Conservation (phyloP, 2,329 filamentous ascomycete genomes). For the Amesomyces nigricolor region DNA sequence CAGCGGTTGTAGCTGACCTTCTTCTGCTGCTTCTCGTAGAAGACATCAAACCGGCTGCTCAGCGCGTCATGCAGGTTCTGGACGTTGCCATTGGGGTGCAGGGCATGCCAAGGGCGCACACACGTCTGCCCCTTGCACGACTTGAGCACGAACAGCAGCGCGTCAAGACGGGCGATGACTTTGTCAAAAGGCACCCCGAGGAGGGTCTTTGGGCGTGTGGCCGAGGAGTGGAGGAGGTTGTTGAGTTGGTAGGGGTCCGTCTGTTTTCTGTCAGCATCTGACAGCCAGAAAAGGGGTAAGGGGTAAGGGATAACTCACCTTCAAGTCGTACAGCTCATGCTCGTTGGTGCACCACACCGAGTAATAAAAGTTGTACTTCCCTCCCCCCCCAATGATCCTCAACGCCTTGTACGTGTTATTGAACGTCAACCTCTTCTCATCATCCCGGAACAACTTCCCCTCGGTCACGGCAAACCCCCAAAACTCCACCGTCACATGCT, state of each 20-base stretch:
- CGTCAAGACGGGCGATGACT: slow-evolving; percentile 48
- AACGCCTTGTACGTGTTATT: slow-evolving; percentile 59
- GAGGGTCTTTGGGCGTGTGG: slow-evolving; percentile 22
- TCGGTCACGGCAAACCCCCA: slow-evolving; percentile 44
- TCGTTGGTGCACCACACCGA: slow-evolving; percentile 65
- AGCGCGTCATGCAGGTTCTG: slow-evolving; percentile 48
- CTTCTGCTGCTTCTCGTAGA: slow-evolving; percentile 45
- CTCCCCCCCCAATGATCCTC: slow-evolving; percentile 45
- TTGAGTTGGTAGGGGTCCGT: slow-evolving; percentile 47
- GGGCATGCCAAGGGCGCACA: slow-evolving; percentile 48
- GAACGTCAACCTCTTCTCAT: slow-evolving; percentile 20
- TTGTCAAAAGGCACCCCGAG: slow-evolving; percentile 34
- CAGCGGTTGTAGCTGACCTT: slow-evolving; percentile 50
- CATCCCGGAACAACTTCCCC: slow-evolving; percentile 30
- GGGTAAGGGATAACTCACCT: slow-evolving; percentile 33
- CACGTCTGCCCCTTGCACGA: slow-evolving; percentile 52
- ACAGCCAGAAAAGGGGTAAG: neutral
- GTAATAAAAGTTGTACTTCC: slow-evolving; percentile 57
- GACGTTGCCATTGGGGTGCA: slow-evolving; percentile 51
- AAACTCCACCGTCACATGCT: slow-evolving; percentile 55
- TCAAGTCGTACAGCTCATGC: slow-evolving; percentile 60
- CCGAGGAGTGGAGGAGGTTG: slow-evolving; percentile 35
- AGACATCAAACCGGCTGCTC: slow-evolving; percentile 41
- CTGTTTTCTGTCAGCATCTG: slow-evolving; percentile 28
- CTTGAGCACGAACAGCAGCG: slow-evolving; percentile 55